Evolutionary conservation across 352 stramenopile species (phyloP), one percentile per base, ranked within the genome.

Genomic region (Phytophthora podocarpi): DNA sequence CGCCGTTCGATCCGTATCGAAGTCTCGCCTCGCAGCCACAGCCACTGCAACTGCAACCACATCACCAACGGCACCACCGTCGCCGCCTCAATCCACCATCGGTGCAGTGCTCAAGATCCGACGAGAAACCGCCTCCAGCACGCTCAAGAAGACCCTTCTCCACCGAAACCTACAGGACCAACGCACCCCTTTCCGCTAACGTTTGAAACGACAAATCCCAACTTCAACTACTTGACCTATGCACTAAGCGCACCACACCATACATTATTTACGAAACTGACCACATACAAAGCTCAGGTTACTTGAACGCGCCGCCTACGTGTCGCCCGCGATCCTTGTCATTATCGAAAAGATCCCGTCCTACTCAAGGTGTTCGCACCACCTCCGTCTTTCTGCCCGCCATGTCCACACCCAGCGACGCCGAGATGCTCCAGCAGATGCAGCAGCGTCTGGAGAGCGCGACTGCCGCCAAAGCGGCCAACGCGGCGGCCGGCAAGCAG

Each of bases 401-500:
- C 43, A 82, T 80, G 74, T 70, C 70, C 43, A 57, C 36, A 32
- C 67, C 60, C 43, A 74, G 48, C 34, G 74, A 82, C 46, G 63
- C 55, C 32, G 64, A 78, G 27, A 70, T 85, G 64, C 71, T 88
- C n/a, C 64, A 72, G 54, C 66, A 87, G 64, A 64, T 87, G 63
- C 72, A 87, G 56, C 53, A 74, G 51, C 79, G 74, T 26, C 63
- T 90, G 37, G 59, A 78, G 47, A 69, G 62, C 40, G 46, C 63
- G 4, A 68, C 62, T 5, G 51, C 61, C 21, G 70, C 46, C 18
- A 87, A 86, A 49, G 63, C 70, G 21, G 64, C 64, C 35, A 90
- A 90, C 50, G 81, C 81, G 18, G 70, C 76, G 27, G 47, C 72
- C 15, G 82, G 82, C 36, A 91, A 91, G 48, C 53, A 66, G 39